These are phyloP conservation scores for Fusarium goolgardi DNA, from an alignment of 2,329 filamentous ascomycete species.

Conservation along the genomic window DNA sequence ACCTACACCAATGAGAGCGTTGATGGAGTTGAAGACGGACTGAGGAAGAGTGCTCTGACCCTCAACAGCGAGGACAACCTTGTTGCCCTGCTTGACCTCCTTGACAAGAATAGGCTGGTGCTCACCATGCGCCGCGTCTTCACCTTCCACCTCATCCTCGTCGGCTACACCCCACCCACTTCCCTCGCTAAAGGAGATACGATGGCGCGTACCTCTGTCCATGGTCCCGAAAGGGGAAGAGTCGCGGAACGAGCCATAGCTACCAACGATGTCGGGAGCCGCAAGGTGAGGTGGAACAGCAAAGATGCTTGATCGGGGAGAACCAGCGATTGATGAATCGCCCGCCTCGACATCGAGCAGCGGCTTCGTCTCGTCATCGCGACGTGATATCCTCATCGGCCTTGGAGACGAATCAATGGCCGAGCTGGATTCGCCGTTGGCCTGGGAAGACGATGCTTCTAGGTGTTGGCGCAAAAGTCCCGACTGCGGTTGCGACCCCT, in stretches of 20 bases:
- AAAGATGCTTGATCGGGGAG: conserved; percentile 61
- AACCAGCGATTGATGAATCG: conserved; percentile 46
- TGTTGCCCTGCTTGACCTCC: conserved; percentile 88
- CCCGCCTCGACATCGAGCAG: conserved; percentile 59
- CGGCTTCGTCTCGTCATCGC: conserved; percentile 62
- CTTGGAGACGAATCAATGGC: conserved; percentile 32
- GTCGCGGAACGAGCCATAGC: conserved; percentile 69
- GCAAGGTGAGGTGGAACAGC: conserved; percentile 70
- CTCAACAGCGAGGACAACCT: conserved; percentile 83
- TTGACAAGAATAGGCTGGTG: conserved; percentile 85
- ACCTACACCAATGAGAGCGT: conserved; percentile 90
- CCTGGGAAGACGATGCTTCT: conserved; percentile 51
- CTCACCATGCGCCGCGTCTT: conserved; percentile 63
- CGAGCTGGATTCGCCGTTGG: conserved; percentile 42
- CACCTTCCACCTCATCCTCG: conserved; percentile 41
- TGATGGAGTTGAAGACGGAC: conserved; percentile 96
- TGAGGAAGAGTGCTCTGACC: conserved; percentile 96
- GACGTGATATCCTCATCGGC: conserved; percentile 43
- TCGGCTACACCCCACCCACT: conserved; percentile 53
- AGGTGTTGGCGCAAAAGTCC: conserved; percentile 66
- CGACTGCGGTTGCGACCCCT: conserved; percentile 51
- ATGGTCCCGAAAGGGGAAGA: conserved; percentile 65
- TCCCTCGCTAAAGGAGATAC: conserved; percentile 61
- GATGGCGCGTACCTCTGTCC: conserved; percentile 51
- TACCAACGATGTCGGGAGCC: conserved; percentile 76